These are phyloP conservation scores for Aphanomyces cochlioides DNA, from an alignment of 352 stramenopile genomes.

Conservation along the genomic window DNA sequence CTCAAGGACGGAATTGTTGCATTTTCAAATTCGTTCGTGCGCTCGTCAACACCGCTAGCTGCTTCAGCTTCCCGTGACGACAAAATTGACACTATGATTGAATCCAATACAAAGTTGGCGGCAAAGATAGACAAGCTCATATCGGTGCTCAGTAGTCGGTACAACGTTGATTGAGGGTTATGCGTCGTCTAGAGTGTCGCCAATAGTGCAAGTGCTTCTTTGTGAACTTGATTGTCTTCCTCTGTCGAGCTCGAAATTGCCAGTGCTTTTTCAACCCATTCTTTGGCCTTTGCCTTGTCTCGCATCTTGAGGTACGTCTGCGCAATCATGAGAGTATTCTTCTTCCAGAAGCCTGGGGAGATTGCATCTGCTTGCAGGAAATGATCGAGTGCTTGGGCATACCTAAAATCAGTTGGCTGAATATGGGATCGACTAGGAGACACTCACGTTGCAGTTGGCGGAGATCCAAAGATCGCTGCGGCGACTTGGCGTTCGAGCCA, in stretches of 20 bases:
- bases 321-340: constrained; percentile 75
- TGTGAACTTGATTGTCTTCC: constrained; percentile 65
- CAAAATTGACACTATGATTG: constrained; percentile 10
- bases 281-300: constrained; percentile 53
- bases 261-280: constrained; percentile 71
- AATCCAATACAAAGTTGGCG: too few relatives aligned
- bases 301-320: constrained; percentile 82
- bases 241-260: constrained; percentile 50
- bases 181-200: too few relatives aligned
- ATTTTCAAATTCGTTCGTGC: not conserved
- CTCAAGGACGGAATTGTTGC: constrained; percentile 3
- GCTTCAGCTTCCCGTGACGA: not conserved
- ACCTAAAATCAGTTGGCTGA: constrained; percentile 29
- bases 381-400: constrained; percentile 72
- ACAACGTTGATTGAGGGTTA: too few relatives aligned
- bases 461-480: constrained; percentile 72
- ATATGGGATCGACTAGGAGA: too few relatives aligned
- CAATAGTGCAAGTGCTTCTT: constrained; percentile 54
- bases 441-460: constrained; percentile 53
- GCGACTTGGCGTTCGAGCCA: constrained; percentile 84
- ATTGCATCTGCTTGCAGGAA: constrained; percentile 75
- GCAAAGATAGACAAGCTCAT: too few relatives aligned
- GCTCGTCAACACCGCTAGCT: not conserved
- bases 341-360: constrained; percentile 74
- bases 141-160: too few relatives aligned